Evolutionary conservation across 257 asterid species (phyloP).

Genomic region (Solanum phureja): DNA sequence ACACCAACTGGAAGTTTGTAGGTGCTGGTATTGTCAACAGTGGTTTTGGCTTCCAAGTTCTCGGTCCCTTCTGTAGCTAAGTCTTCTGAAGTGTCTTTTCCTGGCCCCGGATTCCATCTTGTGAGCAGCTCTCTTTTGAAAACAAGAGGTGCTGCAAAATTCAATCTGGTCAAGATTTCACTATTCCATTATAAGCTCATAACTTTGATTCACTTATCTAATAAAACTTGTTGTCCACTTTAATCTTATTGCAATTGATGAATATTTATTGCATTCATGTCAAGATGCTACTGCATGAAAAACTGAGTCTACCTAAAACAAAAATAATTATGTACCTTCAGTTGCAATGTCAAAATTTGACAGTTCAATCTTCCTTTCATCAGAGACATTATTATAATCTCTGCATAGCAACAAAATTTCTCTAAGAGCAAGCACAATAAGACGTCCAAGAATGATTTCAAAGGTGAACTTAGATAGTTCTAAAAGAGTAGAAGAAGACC

Average conservation of each 20-base stretch:
- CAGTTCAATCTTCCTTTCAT: constrained; percentile 3
- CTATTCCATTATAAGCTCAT: not conserved
- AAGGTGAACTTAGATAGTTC: not conserved
- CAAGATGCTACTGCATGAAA: not conserved
- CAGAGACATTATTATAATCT: not conserved
- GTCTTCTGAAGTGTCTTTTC: constrained; percentile 25
- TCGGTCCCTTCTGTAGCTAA: constrained; percentile 26
- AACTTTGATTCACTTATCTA: not conserved
- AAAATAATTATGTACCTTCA: constrained; percentile 4
- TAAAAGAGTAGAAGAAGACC: constrained; percentile 29
- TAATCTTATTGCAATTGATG: not conserved
- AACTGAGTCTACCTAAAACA: not conserved
- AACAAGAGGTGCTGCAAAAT: constrained; percentile 34
- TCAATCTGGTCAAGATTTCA: constrained; percentile 5
- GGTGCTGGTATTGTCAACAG: constrained; percentile 41
- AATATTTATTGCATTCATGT: not conserved
- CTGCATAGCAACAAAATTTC: not conserved
- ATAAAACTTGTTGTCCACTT: not conserved
- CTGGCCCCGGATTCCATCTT: constrained; percentile 41
- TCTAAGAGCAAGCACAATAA: not conserved
- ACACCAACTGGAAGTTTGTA: constrained; percentile 89
- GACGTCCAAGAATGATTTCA: not conserved
- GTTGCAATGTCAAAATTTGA: not conserved
- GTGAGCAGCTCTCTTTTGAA: constrained; percentile 49
- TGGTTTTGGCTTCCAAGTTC: constrained; percentile 27